phyloP scores from a whole-genome alignment of 768 basidiomycete genomes.

The Kwoniella mangroviensis region DNA sequence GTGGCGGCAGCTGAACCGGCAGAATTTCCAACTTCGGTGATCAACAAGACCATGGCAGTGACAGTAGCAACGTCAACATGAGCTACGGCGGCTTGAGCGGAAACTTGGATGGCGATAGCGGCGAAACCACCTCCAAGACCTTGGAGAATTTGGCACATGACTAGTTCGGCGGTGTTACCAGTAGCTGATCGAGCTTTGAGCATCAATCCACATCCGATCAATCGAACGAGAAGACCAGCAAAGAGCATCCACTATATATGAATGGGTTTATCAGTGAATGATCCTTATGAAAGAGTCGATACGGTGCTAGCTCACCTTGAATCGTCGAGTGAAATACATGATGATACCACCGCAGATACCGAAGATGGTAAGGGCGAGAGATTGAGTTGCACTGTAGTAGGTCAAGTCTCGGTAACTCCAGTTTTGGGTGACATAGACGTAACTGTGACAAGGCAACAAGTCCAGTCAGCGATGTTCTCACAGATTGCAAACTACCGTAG shows the following conservation, averaged over 20 bases:
- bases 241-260: slow-evolving; percentile 61
- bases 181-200: slow-evolving; percentile 69
- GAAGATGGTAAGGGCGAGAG: slow-evolving; percentile 66
- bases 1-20: slow-evolving; percentile 69
- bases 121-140: slow-evolving; percentile 77
- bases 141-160: slow-evolving; percentile 72
- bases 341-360: slow-evolving; percentile 67
- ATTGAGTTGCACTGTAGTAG: slow-evolving; percentile 70
- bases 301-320: slow-evolving; percentile 61
- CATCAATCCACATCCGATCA: slow-evolving; percentile 72
- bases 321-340: slow-evolving; percentile 65
- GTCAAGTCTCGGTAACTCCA: slow-evolving; percentile 67
- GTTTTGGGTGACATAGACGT: slow-evolving; percentile 49
- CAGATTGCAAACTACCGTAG: not conserved
- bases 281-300: not conserved
- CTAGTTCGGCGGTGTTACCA: slow-evolving; percentile 59
- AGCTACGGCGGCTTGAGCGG: slow-evolving; percentile 69
- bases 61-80: slow-evolving; percentile 71
- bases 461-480: too few relatives aligned
- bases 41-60: slow-evolving; percentile 67
- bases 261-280: slow-evolving; percentile 2
- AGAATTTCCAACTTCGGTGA: slow-evolving; percentile 72
- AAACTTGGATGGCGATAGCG: slow-evolving; percentile 65
- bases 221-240: slow-evolving; percentile 66
- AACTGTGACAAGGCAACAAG: slow-evolving; percentile 31